Conservation (phyloP, 768 basidiomycete species). For the Pulveroboletus ravenelii region DNA sequence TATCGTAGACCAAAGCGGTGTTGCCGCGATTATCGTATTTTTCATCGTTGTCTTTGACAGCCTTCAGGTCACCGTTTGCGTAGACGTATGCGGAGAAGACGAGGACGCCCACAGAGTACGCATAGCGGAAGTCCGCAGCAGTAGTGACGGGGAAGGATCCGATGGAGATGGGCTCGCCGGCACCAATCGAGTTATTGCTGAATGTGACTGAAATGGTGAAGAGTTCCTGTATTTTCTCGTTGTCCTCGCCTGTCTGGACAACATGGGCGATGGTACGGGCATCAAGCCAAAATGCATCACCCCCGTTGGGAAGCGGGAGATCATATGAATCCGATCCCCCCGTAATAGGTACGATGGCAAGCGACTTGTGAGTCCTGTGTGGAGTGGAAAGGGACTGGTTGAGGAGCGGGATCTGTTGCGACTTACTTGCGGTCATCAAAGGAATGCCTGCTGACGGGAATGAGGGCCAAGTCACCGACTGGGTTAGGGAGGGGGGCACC, state of each 20-base stretch:
- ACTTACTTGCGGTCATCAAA: slow-evolving; percentile 71
- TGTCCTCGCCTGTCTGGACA: slow-evolving; percentile 47
- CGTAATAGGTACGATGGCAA: slow-evolving; percentile 58
- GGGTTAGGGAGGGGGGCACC: slow-evolving; percentile 62
- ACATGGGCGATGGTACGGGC: slow-evolving; percentile 66
- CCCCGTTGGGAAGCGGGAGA: slow-evolving; percentile 60
- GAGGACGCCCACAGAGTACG: slow-evolving; percentile 50
- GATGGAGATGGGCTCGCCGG: slow-evolving; percentile 40
- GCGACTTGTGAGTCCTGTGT: slow-evolving; percentile 65
- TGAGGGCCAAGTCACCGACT: slow-evolving; percentile 62
- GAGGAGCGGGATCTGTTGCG: not conserved
- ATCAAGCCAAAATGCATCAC: slow-evolving; percentile 78
- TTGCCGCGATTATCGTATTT: slow-evolving; percentile 70
- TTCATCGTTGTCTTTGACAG: slow-evolving; percentile 66
- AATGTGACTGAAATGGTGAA: slow-evolving; percentile 56
- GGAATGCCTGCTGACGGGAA: slow-evolving; percentile 64
- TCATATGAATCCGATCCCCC: slow-evolving; percentile 46
- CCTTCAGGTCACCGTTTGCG: slow-evolving; percentile 64
- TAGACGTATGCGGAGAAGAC: slow-evolving; percentile 87
- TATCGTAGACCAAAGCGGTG: slow-evolving; percentile 67
- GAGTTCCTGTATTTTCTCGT: slow-evolving; percentile 47
- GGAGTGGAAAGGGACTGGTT: not conserved
- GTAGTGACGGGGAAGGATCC: slow-evolving; percentile 67
- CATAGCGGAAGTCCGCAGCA: slow-evolving; percentile 68
- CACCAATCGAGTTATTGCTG: slow-evolving; percentile 31